Percentiles rank a stretch among this genome's conserved stretches.
Evolutionary conservation across 1,284 basidiomycete genomes (phyloP).

Genomic region (Austroboletus rostrupii): DNA sequence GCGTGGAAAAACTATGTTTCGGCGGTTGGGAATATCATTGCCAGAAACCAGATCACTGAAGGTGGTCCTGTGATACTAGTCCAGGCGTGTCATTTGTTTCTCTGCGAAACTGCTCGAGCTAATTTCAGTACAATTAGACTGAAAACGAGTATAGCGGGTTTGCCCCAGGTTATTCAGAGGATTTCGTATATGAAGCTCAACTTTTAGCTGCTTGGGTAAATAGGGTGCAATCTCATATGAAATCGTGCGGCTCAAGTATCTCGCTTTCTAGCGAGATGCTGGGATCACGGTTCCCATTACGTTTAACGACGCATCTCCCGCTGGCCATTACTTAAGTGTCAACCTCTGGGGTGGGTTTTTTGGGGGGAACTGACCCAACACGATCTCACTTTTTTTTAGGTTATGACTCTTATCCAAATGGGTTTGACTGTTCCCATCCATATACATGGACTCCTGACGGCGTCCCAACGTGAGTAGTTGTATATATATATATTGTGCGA

Average conservation of each 20-base stretch:
- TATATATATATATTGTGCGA: neutral
- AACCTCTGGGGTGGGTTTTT: constrained; percentile 40
- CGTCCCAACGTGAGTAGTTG: constrained; percentile 30
- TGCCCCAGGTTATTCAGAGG: constrained; percentile 36
- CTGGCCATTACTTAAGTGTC: constrained; percentile 41
- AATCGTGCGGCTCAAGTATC: constrained; percentile 5
- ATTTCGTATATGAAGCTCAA: constrained; percentile 40
- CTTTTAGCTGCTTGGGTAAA: constrained; percentile 38
- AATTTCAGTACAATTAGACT: constrained; percentile 25
- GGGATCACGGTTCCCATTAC: constrained; percentile 47
- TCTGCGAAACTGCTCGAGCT: neutral
- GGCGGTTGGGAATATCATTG: constrained; percentile 38
- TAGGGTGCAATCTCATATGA: neutral
- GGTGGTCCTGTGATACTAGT: constrained; percentile 53
- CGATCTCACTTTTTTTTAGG: constrained; percentile 15
- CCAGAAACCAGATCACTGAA: constrained; percentile 48
- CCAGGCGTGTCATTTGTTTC: constrained; percentile 33
- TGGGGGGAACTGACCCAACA: neutral
- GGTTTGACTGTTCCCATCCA: constrained; percentile 54
- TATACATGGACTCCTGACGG: constrained; percentile 41
- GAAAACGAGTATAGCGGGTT: constrained; percentile 52
- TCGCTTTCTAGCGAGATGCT: constrained; percentile 32
- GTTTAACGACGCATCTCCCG: constrained; percentile 43
- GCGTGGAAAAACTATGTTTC: constrained; percentile 42
- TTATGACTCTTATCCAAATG: constrained; percentile 52